Percentiles rank a stretch among this genome's conserved stretches.
Evolutionary conservation across 2,329 filamentous ascomycete genomes (phyloP).

Genomic region (Westerdykella ornata): DNA sequence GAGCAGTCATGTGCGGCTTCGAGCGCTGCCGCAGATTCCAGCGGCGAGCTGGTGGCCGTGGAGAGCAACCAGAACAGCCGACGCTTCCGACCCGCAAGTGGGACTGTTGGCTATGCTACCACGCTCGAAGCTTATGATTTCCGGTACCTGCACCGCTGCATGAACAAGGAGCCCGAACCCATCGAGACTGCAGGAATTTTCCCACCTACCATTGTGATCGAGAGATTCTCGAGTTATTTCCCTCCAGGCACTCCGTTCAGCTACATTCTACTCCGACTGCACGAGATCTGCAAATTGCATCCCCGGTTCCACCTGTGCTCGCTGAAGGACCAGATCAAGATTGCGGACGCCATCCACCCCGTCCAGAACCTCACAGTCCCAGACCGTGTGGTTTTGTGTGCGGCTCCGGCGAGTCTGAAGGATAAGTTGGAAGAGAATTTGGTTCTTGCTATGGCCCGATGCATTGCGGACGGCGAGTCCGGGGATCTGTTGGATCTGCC

Average conservation of each 20-base stretch:
- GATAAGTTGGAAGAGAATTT: conserved; percentile 44
- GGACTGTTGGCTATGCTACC: conserved; percentile 66
- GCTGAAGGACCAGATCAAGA: conserved; percentile 54
- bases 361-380: conserved; percentile 59
- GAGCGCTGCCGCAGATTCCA: conserved; percentile 6
- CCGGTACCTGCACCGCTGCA: conserved; percentile 53
- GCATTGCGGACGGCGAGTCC: conserved; percentile 60
- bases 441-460: conserved; percentile 58
- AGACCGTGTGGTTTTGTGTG: conserved; percentile 70
- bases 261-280: conserved; percentile 70
- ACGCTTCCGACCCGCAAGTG: conserved; percentile 1
- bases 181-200: conserved; percentile 66
- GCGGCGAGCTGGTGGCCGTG: conserved; percentile 15
- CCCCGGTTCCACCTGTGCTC: conserved; percentile 64
- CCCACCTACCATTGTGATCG: conserved; percentile 63
- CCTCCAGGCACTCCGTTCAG: conserved; percentile 73
- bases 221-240: conserved; percentile 75
- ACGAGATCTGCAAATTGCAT: conserved; percentile 60
- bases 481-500: conserved; percentile 66
- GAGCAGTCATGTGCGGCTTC: conserved; percentile 7
- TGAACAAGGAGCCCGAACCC: conserved; percentile 57
- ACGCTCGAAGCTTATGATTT: conserved; percentile 68
- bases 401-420: conserved; percentile 59
- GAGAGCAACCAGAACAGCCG: not conserved
- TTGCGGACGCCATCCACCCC: conserved; percentile 69